Conservation (phyloP, 306 rosid genomes). For the Sicyos baderoa region DNA sequence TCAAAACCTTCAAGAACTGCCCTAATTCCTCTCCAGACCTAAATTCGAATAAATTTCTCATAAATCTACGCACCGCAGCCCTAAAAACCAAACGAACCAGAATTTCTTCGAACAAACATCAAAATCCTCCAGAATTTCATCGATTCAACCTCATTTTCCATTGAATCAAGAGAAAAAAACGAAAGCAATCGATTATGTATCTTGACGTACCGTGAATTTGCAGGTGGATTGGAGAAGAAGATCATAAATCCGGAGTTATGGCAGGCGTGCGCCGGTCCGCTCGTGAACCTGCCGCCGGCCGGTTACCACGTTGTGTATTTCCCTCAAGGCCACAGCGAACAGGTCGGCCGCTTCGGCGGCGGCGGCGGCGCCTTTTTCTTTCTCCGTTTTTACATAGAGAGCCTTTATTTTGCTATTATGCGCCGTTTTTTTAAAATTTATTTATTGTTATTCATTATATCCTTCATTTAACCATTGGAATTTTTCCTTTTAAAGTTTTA, state of each 20-base stretch:
- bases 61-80: not conserved
- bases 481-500: slow-evolving; percentile 11
- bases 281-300: slow-evolving; percentile 72
- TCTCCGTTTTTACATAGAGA: not conserved
- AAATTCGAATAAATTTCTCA: not conserved
- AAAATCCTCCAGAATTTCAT: not conserved
- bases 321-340: slow-evolving; percentile 95
- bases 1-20: not conserved
- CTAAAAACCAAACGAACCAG: not conserved
- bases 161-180: slow-evolving; percentile 19
- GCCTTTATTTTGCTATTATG: slow-evolving; percentile 18
- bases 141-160: not conserved
- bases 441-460: not conserved
- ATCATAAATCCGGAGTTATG: slow-evolving; percentile 72
- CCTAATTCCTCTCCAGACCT: not conserved
- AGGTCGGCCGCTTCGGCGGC: slow-evolving; percentile 29
- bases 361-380: slow-evolving; percentile 4
- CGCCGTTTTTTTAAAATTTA: not conserved
- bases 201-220: slow-evolving; percentile 19
- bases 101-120: not conserved
- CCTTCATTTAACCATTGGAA: slow-evolving; percentile 15
- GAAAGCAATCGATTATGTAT: not conserved
- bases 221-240: slow-evolving; percentile 36
- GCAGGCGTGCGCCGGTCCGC: slow-evolving; percentile 98
- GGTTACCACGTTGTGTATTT: slow-evolving; percentile 86